Evolutionary conservation across 768 basidiomycete species (phyloP), one percentile per base, ranked within the genome.

Genomic region (Gloeophyllum trabeum): DNA sequence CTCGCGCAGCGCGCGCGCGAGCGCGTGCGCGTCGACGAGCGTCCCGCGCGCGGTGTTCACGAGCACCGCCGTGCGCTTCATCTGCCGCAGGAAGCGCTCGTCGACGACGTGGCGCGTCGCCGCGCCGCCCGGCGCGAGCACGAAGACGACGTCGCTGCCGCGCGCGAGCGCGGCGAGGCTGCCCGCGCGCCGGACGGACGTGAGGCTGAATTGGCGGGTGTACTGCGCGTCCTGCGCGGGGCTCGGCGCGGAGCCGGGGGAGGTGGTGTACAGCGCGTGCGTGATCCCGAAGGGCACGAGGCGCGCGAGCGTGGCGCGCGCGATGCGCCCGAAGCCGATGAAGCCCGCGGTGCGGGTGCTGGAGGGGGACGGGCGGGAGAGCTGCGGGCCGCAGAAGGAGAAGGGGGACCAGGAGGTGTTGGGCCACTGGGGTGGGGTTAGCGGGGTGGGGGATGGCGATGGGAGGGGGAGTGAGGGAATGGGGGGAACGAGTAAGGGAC

Each of bases 321-420:
- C 79, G 51, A 98, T 98, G 20, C 94, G 78, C 4, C 94, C 94
- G 51, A 98, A 97, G 10, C 96, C 96, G 24, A 98, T 67, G 64
- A 98, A 96, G 1, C 90, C 92, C 2, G 81, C 76, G 1, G 81
- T 93, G 34, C 81, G 76, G 5, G 56, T 70, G 2, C 69, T 69
- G 5, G 72, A 64, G 13, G 65, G 51, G 2, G 54, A 43, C 1
- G 70, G 69, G 0, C 78, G 61, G 60, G 81, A 79, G 16, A 87
- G 61, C 55, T 91, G 88, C 1, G 77, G 84, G 0, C 94, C 93
- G 49, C 87, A 90, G 50, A 93, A 75, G 10, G 68, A 63, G 60
- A 90, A 92, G 0, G 93, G 94, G 0, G 77, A 62, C 86, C 92
- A 98, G 18, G 67, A 68, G 47, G 73, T 74, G 28, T 60, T 59